Percentiles rank a stretch among this genome's conserved stretches.
These are phyloP conservation scores for Fusarium pilosicola DNA, from an alignment of 2,329 filamentous ascomycete genomes.

Conservation along the genomic window DNA sequence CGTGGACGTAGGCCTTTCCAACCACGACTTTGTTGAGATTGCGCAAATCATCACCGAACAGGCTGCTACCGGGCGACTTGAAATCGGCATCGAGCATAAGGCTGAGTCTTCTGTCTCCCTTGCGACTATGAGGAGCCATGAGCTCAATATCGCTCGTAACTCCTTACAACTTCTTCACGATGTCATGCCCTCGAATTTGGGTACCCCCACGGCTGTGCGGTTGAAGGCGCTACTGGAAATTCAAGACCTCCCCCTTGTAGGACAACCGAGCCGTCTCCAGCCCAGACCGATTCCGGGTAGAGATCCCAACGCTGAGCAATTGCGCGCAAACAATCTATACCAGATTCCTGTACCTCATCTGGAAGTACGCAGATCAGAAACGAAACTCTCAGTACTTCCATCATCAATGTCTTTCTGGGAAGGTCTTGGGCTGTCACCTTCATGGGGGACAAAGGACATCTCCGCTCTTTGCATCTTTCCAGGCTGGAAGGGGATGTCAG, in stretches of 20 bases:
- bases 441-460: conserved; percentile 76
- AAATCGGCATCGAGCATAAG: conserved; percentile 44
- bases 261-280: conserved; percentile 63
- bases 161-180: conserved; percentile 61
- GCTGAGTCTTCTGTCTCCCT: conserved; percentile 34
- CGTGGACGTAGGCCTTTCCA: conserved; percentile 57
- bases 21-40: conserved; percentile 71
- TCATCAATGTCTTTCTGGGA: conserved; percentile 85
- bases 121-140: conserved; percentile 51
- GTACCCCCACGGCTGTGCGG: conserved; percentile 50
- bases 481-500: conserved; percentile 68
- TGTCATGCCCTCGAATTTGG: conserved; percentile 57
- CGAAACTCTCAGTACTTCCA: conserved; percentile 76
- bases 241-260: conserved; percentile 64
- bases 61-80: conserved; percentile 63
- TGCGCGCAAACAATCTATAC: conserved; percentile 65
- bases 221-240: conserved; percentile 64
- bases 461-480: conserved; percentile 77
- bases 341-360: conserved; percentile 75
- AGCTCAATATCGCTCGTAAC: conserved; percentile 57
- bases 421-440: conserved; percentile 77
- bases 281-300: conserved; percentile 57
- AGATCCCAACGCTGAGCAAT: conserved; percentile 56
- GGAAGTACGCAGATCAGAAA: conserved; percentile 75
- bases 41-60: conserved; percentile 80